These are phyloP conservation scores for Lactarius pseudohatsudake DNA, from an alignment of 768 basidiomycete species.

Conservation along the genomic window DNA sequence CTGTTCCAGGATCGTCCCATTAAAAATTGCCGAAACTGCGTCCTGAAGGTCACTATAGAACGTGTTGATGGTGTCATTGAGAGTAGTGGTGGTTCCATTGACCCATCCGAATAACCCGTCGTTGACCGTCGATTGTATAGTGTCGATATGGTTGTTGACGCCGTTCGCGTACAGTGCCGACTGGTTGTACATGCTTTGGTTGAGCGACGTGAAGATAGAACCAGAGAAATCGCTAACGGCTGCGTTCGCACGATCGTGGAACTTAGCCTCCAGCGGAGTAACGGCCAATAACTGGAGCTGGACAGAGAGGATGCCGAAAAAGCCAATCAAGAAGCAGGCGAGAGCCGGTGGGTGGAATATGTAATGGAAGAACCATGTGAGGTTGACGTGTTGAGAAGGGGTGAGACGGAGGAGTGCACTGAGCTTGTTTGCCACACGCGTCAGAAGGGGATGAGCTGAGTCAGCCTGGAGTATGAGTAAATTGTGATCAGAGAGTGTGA, in stretches of 20 bases:
- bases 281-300: conserved; percentile 85
- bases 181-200: conserved; percentile 79
- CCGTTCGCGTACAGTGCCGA: conserved; percentile 74
- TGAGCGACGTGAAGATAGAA: conserved; percentile 73
- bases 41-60: conserved; percentile 88
- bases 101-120: conserved; percentile 94
- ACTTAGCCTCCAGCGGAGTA: conserved; percentile 67
- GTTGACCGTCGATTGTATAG: conserved; percentile 76
- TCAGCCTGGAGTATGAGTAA: conserved; percentile 72
- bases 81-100: conserved; percentile 79
- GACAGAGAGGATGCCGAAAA: conserved; percentile 84
- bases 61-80: conserved; percentile 81
- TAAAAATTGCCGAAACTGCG: conserved; percentile 75
- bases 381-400: conserved; percentile 60
- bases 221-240: conserved; percentile 66
- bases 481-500: conserved; percentile 72
- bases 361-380: conserved; percentile 90
- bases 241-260: conserved; percentile 57
- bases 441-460: conserved; percentile 70
- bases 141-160: conserved; percentile 70
- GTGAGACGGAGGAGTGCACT: conserved; percentile 52
- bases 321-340: conserved; percentile 89
- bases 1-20: conserved; percentile 75
- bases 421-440: conserved; percentile 58
- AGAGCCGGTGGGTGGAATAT: conserved; percentile 89